These are phyloP conservation scores for Talaromyces borbonicus DNA, from an alignment of 495 filamentous ascomycete genomes.

Conservation along the genomic window DNA sequence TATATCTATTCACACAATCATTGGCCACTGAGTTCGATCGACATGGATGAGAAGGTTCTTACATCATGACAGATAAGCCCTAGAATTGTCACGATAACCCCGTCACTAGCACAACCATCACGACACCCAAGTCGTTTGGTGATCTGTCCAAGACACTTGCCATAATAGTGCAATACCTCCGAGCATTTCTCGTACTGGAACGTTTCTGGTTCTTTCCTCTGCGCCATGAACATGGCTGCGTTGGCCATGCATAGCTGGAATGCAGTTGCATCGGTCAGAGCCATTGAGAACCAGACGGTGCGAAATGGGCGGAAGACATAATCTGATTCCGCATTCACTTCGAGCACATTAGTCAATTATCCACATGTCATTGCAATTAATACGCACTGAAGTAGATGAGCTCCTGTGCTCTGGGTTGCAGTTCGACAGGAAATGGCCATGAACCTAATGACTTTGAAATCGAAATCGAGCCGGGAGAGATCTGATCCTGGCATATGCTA, in stretches of 20 bases:
- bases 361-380: not conserved
- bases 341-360: not conserved
- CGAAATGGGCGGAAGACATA: constrained; percentile 17
- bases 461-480: not conserved
- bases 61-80: constrained; percentile 16
- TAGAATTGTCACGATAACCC: constrained; percentile 11
- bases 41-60: not conserved
- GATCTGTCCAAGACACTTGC: constrained; percentile 8
- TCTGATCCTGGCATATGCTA: not conserved
- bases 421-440: constrained; percentile 8
- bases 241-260: constrained; percentile 15
- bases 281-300: constrained; percentile 17
- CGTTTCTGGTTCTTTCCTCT: constrained; percentile 7
- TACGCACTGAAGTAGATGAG: constrained; percentile 12
- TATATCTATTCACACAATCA: constrained; percentile 10
- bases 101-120: constrained; percentile 9
- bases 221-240: constrained; percentile 18
- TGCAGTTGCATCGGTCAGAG: constrained; percentile 14
- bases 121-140: constrained; percentile 10
- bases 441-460: constrained; percentile 5
- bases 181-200: constrained; percentile 13
- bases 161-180: constrained; percentile 12
- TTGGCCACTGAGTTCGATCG: not conserved
- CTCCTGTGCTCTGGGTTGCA: constrained; percentile 8
- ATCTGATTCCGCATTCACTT: constrained; percentile 16